A percentile compares a stretch with the other conserved stretches of the same genome.
Evolutionary conservation across 169 alveolate species (phyloP).

Genomic region (Eimeria acervulina): DNA sequence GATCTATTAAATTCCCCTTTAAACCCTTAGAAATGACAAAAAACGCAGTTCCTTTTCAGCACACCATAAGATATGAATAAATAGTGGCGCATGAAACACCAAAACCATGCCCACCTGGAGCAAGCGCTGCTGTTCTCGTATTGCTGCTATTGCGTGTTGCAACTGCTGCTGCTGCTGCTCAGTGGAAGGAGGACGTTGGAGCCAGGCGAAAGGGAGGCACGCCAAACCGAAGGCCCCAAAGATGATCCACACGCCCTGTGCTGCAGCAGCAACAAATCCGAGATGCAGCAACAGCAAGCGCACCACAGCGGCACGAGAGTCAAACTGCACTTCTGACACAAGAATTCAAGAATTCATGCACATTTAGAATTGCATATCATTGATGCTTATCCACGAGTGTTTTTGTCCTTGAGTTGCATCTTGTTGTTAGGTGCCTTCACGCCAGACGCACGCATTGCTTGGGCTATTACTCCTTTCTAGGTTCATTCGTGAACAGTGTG

Average conservation of each 20-base stretch:
- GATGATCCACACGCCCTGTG: constrained; percentile 67
- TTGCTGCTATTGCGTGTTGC: constrained; percentile 36
- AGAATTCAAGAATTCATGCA: not conserved
- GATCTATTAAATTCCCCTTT: no score
- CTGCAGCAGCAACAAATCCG: constrained; percentile 27
- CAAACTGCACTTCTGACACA: not conserved
- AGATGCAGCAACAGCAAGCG: not conserved
- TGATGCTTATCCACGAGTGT: not conserved
- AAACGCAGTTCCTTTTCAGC: no score
- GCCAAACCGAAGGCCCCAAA: constrained; percentile 61
- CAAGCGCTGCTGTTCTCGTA: constrained; percentile 39
- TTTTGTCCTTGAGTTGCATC: not conserved
- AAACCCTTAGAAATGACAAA: no score
- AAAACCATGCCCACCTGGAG: constrained; percentile 54
- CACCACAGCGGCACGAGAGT: not conserved
- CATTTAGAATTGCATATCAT: not conserved
- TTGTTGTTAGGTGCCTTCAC: not conserved
- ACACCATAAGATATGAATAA: no score
- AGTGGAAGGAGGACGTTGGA: constrained; percentile 25
- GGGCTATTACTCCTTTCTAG: not conserved
- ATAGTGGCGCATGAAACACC: no score
- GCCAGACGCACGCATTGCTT: not conserved
- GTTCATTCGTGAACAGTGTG: no score
- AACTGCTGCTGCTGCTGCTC: constrained; percentile 52
- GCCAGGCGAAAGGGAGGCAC: constrained; percentile 47